These are phyloP conservation scores for Graphilbum sp. DNA, from an alignment of 2,329 filamentous ascomycete genomes.

Conservation along the genomic window DNA sequence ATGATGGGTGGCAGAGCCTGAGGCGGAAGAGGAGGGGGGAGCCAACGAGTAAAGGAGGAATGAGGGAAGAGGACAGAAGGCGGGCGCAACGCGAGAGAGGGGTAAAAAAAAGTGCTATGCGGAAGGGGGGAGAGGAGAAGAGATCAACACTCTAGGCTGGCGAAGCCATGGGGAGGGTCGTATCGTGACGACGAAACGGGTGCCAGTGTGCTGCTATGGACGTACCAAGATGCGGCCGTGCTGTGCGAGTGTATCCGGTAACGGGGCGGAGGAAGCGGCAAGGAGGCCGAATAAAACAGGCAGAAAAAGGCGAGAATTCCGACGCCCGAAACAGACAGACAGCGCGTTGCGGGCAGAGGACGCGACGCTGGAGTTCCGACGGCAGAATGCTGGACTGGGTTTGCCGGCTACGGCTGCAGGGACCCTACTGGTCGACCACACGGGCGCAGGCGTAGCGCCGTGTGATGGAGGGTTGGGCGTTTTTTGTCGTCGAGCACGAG, in stretches of 20 bases:
- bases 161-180: too few relatives aligned
- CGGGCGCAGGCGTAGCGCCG: too few relatives aligned
- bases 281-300: neutral
- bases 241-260: too few relatives aligned
- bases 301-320: neutral
- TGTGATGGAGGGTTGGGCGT: neutral
- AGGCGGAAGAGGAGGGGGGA: neutral
- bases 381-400: slow-evolving; percentile 1
- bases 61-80: neutral
- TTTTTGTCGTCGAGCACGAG: too few relatives aligned
- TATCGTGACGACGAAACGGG: too few relatives aligned
- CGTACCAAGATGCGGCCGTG: too few relatives aligned
- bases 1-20: too few relatives aligned
- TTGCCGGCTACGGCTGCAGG: slow-evolving; percentile 1
- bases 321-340: neutral
- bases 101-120: too few relatives aligned
- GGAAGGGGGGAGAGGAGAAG: neutral
- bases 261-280: too few relatives aligned
- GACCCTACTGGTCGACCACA: neutral
- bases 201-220: too few relatives aligned
- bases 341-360: neutral
- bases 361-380: slow-evolving; percentile 1
- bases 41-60: neutral
- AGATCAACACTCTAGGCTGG: too few relatives aligned
- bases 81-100: neutral